These are phyloP conservation scores for Chalara sp. DNA, from an alignment of 2,329 filamentous ascomycete species.

Conservation along the genomic window DNA sequence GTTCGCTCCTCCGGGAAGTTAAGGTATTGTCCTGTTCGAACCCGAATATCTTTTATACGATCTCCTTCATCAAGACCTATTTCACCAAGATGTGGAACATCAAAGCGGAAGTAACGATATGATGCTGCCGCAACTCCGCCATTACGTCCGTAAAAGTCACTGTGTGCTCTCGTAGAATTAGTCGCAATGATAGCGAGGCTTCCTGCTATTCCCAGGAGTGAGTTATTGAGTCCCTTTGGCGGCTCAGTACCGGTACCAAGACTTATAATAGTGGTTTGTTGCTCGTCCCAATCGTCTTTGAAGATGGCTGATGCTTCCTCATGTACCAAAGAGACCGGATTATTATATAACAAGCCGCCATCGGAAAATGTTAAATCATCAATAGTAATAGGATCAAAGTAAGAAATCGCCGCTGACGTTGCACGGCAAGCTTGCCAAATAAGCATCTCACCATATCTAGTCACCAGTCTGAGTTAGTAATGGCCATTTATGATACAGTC, in stretches of 20 bases:
- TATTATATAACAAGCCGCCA: slow-evolving; percentile 3
- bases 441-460: not conserved
- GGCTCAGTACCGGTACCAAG: not conserved
- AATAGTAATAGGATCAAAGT: slow-evolving; percentile 2
- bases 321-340: slow-evolving; percentile 1
- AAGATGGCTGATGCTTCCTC: not conserved
- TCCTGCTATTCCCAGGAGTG: not conserved
- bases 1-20: too few relatives aligned
- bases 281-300: too few relatives aligned
- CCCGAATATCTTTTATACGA: too few relatives aligned
- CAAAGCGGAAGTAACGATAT: slow-evolving; percentile 1
- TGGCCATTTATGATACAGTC: too few relatives aligned
- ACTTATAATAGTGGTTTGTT: not conserved
- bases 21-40: too few relatives aligned
- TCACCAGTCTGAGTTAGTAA: not conserved
- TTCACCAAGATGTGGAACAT: not conserved
- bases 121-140: not conserved
- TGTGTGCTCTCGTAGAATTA: not conserved
- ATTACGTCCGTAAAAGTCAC: not conserved
- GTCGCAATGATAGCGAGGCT: not conserved
- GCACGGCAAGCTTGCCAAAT: slow-evolving; percentile 5
- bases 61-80: not conserved
- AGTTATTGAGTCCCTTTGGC: not conserved
- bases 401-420: slow-evolving; percentile 3
- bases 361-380: not conserved